Evolutionary conservation across 768 basidiomycete species (phyloP).

Genomic region (Coprinopsis cinerea): DNA sequence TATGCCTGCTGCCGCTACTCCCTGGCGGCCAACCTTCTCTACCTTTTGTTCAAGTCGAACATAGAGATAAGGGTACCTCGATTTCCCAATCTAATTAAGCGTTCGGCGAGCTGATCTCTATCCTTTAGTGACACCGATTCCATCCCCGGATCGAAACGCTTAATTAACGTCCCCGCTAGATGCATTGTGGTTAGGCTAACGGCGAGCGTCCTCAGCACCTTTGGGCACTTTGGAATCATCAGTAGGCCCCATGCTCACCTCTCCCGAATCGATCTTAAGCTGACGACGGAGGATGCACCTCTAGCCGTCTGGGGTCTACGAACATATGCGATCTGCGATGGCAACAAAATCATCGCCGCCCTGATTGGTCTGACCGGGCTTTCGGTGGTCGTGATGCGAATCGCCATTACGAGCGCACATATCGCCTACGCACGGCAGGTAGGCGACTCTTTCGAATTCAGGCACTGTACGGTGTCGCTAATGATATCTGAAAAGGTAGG

Average conservation of each 20-base stretch:
- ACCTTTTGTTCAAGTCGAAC: background rate
- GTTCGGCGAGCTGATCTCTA: background rate
- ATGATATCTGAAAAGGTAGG: background rate
- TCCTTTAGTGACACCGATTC: background rate
- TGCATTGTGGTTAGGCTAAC: background rate
- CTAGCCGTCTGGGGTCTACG: slow-evolving; percentile 9
- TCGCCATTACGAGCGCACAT: background rate
- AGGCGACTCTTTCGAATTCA: background rate
- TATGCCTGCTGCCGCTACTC: slow-evolving; percentile 4
- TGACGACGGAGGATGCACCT: background rate
- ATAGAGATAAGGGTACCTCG: background rate
- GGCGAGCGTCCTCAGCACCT: background rate
- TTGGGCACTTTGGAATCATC: slow-evolving; percentile 1
- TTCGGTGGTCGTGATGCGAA: background rate
- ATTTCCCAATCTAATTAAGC: background rate
- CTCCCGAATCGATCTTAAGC: background rate
- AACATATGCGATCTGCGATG: slow-evolving; percentile 2
- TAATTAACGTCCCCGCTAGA: background rate
- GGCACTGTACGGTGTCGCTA: background rate
- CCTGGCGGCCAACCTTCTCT: slow-evolving; percentile 4
- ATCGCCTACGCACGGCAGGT: background rate
- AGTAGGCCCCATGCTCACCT: background rate
- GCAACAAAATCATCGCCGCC: background rate
- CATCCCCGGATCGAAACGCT: background rate
- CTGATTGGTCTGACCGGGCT: background rate